Evolutionary conservation across 257 asterid species (phyloP), one percentile per base, ranked within the genome.

Genomic region (Nicotiana otophora): DNA sequence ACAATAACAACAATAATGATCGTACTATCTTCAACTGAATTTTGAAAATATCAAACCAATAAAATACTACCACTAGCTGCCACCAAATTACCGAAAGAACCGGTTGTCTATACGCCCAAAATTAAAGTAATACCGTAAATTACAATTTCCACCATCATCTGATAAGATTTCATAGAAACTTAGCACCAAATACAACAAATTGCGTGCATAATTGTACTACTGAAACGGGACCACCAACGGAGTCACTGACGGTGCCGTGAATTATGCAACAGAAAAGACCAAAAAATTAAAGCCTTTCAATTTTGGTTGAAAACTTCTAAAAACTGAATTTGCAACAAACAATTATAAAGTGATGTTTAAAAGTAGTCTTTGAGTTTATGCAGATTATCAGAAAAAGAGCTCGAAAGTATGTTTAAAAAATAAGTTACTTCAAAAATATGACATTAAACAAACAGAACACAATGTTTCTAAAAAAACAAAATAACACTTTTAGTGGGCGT

Each of bases 201-300:
- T 17, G 31, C 78, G 85, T 69, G 84, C 58, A 23, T 23, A 30
- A 70, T 20, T 51, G 65, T 61, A 36, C 79, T 55, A 34, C 78
- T 7, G 1, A 10, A 12, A n/a, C 2, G 77, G 77, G 85, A 63
- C 85, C 77, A 82, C 82, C 26, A 34, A 60, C 74, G 63, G 17
- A 78, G 78, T 69, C 39, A 69, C 2, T 34, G 28, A 82, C 83
- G 75, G 84, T 83, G 82, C 83, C 70, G 63, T 79, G 60, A 23
- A 78, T 55, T 31, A 60, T 10, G 26, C 39, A 63, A 31, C 30
- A 31, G 48, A 61, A 42, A 14, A 77, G 16, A 30, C 8, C 10
- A 58, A 84, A 16, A 66, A 5, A 2, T 7, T 72, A 53, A 81
- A 74, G 80, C 36, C 53, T 39, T 34, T 74, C 23, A 67, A 39